phyloP scores from a whole-genome alignment of 345 rosid genomes.

The Draba incana region DNA sequence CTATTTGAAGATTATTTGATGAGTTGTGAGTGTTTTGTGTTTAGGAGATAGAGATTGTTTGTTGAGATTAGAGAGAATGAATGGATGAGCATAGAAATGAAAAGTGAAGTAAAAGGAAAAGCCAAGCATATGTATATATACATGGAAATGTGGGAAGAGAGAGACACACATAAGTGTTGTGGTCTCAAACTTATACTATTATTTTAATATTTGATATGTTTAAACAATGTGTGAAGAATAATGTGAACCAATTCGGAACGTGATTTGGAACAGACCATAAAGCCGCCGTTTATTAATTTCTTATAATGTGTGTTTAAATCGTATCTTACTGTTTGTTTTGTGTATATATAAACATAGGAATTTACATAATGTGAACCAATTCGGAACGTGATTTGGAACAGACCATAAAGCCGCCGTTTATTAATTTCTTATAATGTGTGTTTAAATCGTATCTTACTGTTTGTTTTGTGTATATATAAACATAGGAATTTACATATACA shows the following conservation, averaged over 20 bases:
- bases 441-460: slow-evolving; percentile 6
- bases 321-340: slow-evolving; percentile 17
- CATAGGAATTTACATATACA: neutral
- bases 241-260: slow-evolving; percentile 40
- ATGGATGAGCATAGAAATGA: slow-evolving; percentile 8
- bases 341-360: slow-evolving; percentile 7
- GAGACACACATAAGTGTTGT: slow-evolving; percentile 11
- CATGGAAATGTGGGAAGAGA: slow-evolving; percentile 24
- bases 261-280: slow-evolving; percentile 22
- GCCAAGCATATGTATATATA: slow-evolving; percentile 41
- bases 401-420: slow-evolving; percentile 43
- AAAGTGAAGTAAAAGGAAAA: slow-evolving; percentile 37
- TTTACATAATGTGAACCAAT: no score
- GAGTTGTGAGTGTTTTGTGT: slow-evolving; percentile 9
- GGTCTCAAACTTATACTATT: slow-evolving; percentile 20
- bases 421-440: neutral
- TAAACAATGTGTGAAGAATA: neutral
- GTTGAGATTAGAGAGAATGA: slow-evolving; percentile 26
- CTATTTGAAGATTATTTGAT: slow-evolving; percentile 23
- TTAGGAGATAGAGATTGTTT: slow-evolving; percentile 25
- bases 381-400: slow-evolving; percentile 26
- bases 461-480: slow-evolving; percentile 9
- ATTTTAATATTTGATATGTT: neutral
- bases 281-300: no score
- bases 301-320: neutral